Evolutionary conservation across 352 stramenopile genomes (phyloP).

Genomic region (Globisporangium parvum): DNA sequence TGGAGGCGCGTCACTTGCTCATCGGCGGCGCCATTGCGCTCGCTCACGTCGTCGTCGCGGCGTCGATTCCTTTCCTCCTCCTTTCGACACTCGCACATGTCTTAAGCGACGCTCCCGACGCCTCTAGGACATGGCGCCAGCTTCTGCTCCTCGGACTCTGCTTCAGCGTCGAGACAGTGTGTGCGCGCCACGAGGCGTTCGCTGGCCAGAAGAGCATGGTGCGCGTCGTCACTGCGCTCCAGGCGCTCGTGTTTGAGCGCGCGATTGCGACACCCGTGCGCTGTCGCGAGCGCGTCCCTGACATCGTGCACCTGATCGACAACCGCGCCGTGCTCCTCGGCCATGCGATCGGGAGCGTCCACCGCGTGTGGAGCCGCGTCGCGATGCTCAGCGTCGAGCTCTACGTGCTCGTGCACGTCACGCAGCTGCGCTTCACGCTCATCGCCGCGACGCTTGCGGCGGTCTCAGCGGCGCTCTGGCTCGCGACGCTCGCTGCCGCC

Average conservation of each 20-base stretch:
- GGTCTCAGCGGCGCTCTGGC: constrained; percentile 15
- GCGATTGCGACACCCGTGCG: constrained; percentile 11
- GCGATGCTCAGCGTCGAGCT: constrained; percentile 29
- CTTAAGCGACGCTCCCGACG: neutral
- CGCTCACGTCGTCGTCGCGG: neutral
- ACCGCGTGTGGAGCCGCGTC: constrained; percentile 24
- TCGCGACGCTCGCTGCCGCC: constrained; percentile 1
- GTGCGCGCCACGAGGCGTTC: constrained; percentile 9
- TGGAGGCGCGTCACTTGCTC: neutral
- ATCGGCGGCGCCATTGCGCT: neutral
- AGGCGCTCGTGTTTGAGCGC: constrained; percentile 30
- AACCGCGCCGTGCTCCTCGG: constrained; percentile 24
- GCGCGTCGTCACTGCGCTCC: constrained; percentile 20
- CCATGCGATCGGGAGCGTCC: constrained; percentile 21
- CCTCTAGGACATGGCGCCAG: neutral
- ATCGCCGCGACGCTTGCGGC: constrained; percentile 19
- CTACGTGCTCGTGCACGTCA: constrained; percentile 31
- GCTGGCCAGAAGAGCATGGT: neutral
- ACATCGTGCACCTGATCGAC: constrained; percentile 29
- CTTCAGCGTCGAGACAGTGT: neutral
- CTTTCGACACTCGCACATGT: neutral
- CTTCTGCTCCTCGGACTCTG: neutral
- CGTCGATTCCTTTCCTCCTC: neutral
- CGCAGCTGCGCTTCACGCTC: constrained; percentile 23
- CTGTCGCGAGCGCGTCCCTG: constrained; percentile 21